Evolutionary conservation across 805 yeast species (phyloP), one percentile per base, ranked within the genome.

Genomic region (Sugiyamaella chiloensis): DNA sequence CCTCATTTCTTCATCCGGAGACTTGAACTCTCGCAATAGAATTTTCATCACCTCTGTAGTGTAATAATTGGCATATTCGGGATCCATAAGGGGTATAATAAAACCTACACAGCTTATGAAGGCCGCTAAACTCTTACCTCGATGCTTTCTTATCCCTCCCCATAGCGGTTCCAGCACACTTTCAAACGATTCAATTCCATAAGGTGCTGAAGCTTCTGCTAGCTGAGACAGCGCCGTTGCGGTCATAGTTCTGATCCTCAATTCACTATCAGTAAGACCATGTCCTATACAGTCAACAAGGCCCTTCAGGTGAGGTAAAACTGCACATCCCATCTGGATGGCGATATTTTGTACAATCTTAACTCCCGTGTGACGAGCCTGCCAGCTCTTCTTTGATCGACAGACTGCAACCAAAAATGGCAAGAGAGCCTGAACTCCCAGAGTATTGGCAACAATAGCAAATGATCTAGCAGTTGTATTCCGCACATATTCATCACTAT

Each of bases 1-100:
- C 57, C 79, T 80, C 91, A 90, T 85, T 42, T 89, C 96, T 52
- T 86, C 95, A 60, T 88, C 96, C 0, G 93, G 89, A 0, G 95
- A 79, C 29, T 70, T 64, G 57, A 88, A 86, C 64, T 90, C 95
- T 46, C 93, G 70, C 2, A 79, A 58, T 4, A 89, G 68, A 23
- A 88, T 74, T 16, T 68, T 68, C 73, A 89, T 76, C 2, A 89
- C 74, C 60, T 87, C 95, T 41, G 74, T 74, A 0, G 96, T 79
- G 56, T 87, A 89, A 61, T 80, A 85, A 46, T 80, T 78, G 1
- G 89, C 82, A 61, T 85, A 83, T 52, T 88, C 96, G 14, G 81
- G 80, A 48, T 81, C 85, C 96, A 91, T 88, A 44, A 91, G 68
- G 0, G 97, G 96, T 3, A 90, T 80, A 4, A 90, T 71, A 23